These are phyloP conservation scores for Mucor mucedo DNA, from an alignment of 371 early-diverging fungal species.

Conservation along the genomic window DNA sequence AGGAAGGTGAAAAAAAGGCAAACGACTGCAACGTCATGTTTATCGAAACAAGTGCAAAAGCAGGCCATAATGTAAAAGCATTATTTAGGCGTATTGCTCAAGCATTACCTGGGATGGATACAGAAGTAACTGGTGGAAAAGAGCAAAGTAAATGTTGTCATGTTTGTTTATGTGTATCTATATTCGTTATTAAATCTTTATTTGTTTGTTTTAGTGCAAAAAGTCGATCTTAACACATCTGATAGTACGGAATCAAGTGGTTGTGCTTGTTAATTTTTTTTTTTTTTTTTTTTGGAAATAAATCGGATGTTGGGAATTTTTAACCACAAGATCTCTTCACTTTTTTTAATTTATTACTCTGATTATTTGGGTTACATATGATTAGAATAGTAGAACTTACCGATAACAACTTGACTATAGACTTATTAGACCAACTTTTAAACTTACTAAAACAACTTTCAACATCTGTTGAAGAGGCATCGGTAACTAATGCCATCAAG, in stretches of 20 bases:
- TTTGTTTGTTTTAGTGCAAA: constrained; percentile 33
- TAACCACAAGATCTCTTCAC: not conserved
- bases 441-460: constrained; percentile 31
- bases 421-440: constrained; percentile 5
- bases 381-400: constrained; percentile 8
- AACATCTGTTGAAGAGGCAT: constrained; percentile 9
- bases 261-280: constrained; percentile 33
- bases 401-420: constrained; percentile 9
- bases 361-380: not conserved
- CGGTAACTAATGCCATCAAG: constrained; percentile 19
- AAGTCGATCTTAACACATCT: constrained; percentile 34
- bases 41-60: constrained; percentile 96
- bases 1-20: constrained; percentile 94
- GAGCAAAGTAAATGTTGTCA: constrained; percentile 26
- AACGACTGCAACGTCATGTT: constrained; percentile 92
- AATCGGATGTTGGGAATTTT: not conserved
- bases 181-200: not conserved
- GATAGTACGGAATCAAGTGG: constrained; percentile 29
- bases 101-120: constrained; percentile 88
- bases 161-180: not conserved
- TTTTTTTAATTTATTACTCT: not conserved
- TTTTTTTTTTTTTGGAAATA: not conserved
- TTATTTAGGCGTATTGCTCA: constrained; percentile 94
- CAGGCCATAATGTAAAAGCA: constrained; percentile 92
- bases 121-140: constrained; percentile 39